Evolutionary conservation across 2,329 filamentous ascomycete genomes (phyloP).

Genomic region (Ascochyta lentis): DNA sequence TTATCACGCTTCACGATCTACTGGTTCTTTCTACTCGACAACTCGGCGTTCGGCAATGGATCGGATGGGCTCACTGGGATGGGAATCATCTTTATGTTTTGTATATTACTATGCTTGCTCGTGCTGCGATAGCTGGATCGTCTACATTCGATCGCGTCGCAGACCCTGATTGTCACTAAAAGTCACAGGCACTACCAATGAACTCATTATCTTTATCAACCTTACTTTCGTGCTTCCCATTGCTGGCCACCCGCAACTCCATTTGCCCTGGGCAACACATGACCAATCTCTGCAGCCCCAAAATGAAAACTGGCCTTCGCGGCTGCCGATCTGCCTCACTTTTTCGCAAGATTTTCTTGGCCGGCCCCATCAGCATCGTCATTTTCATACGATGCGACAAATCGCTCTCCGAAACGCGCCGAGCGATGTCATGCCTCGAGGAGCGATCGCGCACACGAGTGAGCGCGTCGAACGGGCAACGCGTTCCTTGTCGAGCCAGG

Average conservation of each 20-base stretch:
- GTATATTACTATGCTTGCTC: constrained; percentile 37
- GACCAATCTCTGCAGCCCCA: not conserved
- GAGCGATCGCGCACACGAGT: constrained; percentile 6
- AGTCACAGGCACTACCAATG: constrained; percentile 16
- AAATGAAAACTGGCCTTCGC: not conserved
- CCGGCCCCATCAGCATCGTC: constrained; percentile 17
- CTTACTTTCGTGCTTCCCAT: not conserved
- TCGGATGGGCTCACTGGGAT: constrained; percentile 38
- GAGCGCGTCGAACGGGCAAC: constrained; percentile 18
- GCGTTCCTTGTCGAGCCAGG: constrained; percentile 12
- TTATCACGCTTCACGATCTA: constrained; percentile 35
- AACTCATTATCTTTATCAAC: not conserved
- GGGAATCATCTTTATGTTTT: constrained; percentile 39
- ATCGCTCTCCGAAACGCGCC: constrained; percentile 9
- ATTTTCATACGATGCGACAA: constrained; percentile 11
- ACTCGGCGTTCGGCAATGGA: constrained; percentile 45
- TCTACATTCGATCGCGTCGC: constrained; percentile 41
- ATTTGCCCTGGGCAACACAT: not conserved
- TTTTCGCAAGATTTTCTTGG: constrained; percentile 12
- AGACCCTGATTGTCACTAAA: constrained; percentile 22
- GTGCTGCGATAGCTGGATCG: constrained; percentile 47
- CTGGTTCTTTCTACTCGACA: constrained; percentile 34
- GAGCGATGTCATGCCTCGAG: constrained; percentile 2
- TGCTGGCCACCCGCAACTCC: too few species aligned
- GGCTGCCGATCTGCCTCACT: constrained; percentile 18